phyloP scores from a whole-genome alignment of 139 green algal genomes.

The Coelastrella sp. region DNA sequence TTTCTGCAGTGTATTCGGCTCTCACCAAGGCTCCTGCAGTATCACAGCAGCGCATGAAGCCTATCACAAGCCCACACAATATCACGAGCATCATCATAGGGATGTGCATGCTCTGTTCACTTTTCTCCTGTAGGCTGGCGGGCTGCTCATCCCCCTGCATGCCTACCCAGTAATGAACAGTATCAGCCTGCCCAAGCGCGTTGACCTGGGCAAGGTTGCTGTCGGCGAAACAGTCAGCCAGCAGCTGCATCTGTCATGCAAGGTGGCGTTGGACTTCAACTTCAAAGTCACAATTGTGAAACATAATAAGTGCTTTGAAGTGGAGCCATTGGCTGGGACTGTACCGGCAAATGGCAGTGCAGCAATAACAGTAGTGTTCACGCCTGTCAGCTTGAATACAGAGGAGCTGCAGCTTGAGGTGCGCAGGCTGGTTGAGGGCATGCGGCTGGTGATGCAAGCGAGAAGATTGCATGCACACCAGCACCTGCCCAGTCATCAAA shows the following conservation, averaged over 20 bases:
- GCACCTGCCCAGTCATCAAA: too few species aligned
- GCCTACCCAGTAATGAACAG: constrained; percentile 24
- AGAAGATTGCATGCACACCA: background rate
- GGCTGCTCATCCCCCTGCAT: constrained; percentile 48
- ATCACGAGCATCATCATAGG: background rate
- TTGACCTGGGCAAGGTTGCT: constrained; percentile 40
- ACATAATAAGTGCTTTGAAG: constrained; percentile 29
- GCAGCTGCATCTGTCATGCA: constrained; percentile 36
- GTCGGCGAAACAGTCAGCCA: constrained; percentile 18
- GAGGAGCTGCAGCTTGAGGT: constrained; percentile 39
- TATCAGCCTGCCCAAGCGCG: background rate
- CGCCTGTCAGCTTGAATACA: background rate
- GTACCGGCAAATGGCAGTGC: constrained; percentile 34
- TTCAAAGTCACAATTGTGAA: constrained; percentile 22
- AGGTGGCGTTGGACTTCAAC: background rate
- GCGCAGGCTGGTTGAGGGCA: background rate
- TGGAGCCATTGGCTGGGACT: background rate
- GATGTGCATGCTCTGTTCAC: background rate
- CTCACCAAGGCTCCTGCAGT: too few species aligned
- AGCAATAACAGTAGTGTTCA: constrained; percentile 28
- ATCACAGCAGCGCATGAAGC: too few species aligned
- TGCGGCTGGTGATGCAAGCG: background rate
- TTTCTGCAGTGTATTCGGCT: too few species aligned
- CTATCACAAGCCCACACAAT: background rate
- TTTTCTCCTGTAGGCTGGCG: background rate